These are phyloP conservation scores for Trifolium subterraneum DNA, from an alignment of 306 rosid species.

Conservation along the genomic window DNA sequence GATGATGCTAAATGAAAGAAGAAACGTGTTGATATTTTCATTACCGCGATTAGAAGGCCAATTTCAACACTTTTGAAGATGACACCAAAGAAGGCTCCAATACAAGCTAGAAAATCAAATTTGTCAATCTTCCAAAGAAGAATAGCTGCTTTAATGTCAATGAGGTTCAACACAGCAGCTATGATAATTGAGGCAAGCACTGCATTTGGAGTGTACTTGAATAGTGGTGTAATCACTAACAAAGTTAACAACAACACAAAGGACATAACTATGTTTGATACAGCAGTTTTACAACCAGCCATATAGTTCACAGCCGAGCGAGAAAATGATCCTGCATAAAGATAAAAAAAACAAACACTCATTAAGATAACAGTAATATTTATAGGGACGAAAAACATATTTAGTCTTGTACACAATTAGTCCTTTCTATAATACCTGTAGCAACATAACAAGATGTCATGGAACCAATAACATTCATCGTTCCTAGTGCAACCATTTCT, in stretches of 20 bases:
- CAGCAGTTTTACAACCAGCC: constrained; percentile 87
- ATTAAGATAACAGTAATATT: not conserved
- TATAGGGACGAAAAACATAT: not conserved
- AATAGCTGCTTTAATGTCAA: constrained; percentile 59
- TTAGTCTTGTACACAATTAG: not conserved
- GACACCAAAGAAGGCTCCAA: constrained; percentile 95
- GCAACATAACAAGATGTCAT: constrained; percentile 84
- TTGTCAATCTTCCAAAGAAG: constrained; percentile 83
- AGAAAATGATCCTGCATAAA: constrained; percentile 76
- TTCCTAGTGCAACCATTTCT: constrained; percentile 95
- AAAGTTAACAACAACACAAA: constrained; percentile 63
- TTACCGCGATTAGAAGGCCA: constrained; percentile 81
- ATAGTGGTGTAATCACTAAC: constrained; percentile 68
- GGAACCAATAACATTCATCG: constrained; percentile 85
- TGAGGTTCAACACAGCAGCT: constrained; percentile 58
- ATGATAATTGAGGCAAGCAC: constrained; percentile 84
- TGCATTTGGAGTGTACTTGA: constrained; percentile 89
- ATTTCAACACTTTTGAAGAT: constrained; percentile 76
- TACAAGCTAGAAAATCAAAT: constrained; percentile 79
- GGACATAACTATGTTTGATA: constrained; percentile 87
- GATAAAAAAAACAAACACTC: not conserved
- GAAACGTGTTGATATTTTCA: not conserved
- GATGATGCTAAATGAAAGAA: not conserved
- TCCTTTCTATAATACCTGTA: constrained; percentile 55
- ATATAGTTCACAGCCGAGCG: constrained; percentile 87